Evolutionary conservation across 2,329 filamentous ascomycete species (phyloP).

Genomic region (Colletotrichum cereale): DNA sequence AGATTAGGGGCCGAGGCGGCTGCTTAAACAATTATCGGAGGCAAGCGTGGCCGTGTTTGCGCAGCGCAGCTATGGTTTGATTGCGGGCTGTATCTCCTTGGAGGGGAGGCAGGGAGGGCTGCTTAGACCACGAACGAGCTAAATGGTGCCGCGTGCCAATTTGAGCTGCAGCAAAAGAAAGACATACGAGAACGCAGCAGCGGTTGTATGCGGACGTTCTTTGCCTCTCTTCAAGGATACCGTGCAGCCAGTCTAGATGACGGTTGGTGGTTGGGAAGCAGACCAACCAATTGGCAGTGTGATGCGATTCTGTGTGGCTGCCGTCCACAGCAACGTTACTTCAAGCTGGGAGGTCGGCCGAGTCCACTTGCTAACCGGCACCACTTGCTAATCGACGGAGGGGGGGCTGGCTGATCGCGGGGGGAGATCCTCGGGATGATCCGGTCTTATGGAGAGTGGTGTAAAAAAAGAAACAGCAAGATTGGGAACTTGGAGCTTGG

Average conservation of each 20-base stretch:
- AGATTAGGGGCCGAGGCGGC: background rate
- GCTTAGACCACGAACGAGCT: slow-evolving; percentile 17
- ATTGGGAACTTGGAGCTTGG: background rate
- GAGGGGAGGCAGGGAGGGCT: background rate
- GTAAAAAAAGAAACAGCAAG: slow-evolving; percentile 1
- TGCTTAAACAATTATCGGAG: slow-evolving; percentile 19
- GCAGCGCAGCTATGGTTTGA: background rate
- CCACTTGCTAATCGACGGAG: slow-evolving; percentile 24
- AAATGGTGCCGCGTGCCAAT: slow-evolving; percentile 16
- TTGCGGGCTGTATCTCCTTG: background rate
- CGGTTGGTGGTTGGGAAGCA: slow-evolving; percentile 33
- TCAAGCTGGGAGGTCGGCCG: slow-evolving; percentile 23
- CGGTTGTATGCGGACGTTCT: background rate
- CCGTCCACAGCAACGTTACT: slow-evolving; percentile 36
- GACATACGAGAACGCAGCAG: slow-evolving; percentile 13
- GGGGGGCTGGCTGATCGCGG: slow-evolving; percentile 30
- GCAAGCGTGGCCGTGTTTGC: slow-evolving; percentile 7
- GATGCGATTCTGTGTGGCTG: slow-evolving; percentile 12
- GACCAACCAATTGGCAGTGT: slow-evolving; percentile 13
- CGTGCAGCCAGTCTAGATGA: slow-evolving; percentile 3
- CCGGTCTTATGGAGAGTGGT: slow-evolving; percentile 1
- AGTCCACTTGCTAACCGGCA: slow-evolving; percentile 16
- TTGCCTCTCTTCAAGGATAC: background rate
- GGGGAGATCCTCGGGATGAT: slow-evolving; percentile 8
- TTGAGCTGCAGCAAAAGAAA: slow-evolving; percentile 18